These are phyloP conservation scores for Erythrobasidium hasegawianum DNA, from an alignment of 1,284 basidiomycete species.

Conservation along the genomic window DNA sequence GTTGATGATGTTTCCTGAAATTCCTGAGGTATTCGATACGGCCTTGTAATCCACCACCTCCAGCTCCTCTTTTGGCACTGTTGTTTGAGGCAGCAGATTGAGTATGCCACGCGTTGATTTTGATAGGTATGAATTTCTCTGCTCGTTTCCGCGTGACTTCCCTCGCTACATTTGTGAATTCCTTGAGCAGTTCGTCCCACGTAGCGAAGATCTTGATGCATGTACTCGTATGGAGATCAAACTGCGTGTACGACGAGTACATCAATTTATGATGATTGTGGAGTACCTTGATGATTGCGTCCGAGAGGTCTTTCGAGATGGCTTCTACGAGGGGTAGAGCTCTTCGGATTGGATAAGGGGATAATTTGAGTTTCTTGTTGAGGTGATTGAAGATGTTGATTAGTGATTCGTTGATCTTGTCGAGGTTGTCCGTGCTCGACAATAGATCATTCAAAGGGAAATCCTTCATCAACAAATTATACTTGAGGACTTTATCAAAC, in stretches of 20 bases:
- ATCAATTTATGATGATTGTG: constrained; percentile 76
- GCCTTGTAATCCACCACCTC: constrained; percentile 62
- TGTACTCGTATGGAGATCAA: constrained; percentile 75
- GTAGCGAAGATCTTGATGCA: constrained; percentile 80
- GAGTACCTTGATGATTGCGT: constrained; percentile 85
- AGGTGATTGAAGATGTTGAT: constrained; percentile 85
- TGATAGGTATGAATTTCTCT: constrained; percentile 97
- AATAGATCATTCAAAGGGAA: constrained; percentile 95
- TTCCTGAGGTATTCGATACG: constrained; percentile 79
- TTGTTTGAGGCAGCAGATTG: constrained; percentile 51
- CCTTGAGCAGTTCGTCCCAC: constrained; percentile 97
- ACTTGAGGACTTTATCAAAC: constrained; percentile 86
- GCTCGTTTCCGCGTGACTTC: constrained; percentile 87
- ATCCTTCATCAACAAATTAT: constrained; percentile 98
- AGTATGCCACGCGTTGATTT: constrained; percentile 83
- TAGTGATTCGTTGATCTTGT: constrained; percentile 86
- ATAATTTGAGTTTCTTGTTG: constrained; percentile 90
- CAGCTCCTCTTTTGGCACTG: background rate
- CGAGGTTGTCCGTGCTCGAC: constrained; percentile 81
- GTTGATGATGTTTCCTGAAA: constrained; percentile 96
- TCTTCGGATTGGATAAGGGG: constrained; percentile 91
- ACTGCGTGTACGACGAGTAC: constrained; percentile 89
- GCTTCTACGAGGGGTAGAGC: constrained; percentile 95
- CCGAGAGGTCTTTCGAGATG: constrained; percentile 94
- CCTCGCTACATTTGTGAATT: constrained; percentile 94